Conservation (phyloP, 805 yeast species). For the Tetrapisispora arboricola region DNA sequence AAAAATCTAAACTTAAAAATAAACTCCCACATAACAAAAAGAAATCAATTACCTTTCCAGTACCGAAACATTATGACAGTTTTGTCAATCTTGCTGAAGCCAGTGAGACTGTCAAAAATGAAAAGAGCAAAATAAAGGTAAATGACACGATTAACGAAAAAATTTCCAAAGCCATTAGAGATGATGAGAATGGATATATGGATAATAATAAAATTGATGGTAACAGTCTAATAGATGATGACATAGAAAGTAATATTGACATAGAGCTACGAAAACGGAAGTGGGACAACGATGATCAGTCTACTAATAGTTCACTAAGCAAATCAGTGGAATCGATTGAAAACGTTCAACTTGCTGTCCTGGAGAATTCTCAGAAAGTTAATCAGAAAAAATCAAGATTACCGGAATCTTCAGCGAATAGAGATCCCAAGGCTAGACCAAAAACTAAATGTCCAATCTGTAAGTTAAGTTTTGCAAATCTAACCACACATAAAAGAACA, state of each 20-base stretch:
- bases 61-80: background rate
- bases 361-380: no score
- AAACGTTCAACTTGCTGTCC: no score
- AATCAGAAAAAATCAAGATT: background rate
- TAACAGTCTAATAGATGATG: background rate
- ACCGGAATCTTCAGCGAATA: slow-evolving; percentile 2
- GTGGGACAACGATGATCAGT: background rate
- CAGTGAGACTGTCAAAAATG: background rate
- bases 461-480: slow-evolving; percentile 53
- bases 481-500: slow-evolving; percentile 72
- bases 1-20: background rate
- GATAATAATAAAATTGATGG: no score
- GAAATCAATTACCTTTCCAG: background rate
- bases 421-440: slow-evolving; percentile 36
- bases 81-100: background rate
- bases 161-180: background rate
- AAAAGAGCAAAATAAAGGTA: background rate
- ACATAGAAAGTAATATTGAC: background rate
- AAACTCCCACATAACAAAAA: background rate
- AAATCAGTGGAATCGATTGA: background rate
- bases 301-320: background rate
- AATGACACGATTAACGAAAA: background rate
- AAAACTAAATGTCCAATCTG: slow-evolving; percentile 66
- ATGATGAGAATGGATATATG: background rate
- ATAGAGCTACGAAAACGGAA: background rate